Percentiles rank a stretch among this genome's conserved stretches.
Conservation (phyloP, 495 filamentous ascomycete species). For the Entonaema liquescens region DNA sequence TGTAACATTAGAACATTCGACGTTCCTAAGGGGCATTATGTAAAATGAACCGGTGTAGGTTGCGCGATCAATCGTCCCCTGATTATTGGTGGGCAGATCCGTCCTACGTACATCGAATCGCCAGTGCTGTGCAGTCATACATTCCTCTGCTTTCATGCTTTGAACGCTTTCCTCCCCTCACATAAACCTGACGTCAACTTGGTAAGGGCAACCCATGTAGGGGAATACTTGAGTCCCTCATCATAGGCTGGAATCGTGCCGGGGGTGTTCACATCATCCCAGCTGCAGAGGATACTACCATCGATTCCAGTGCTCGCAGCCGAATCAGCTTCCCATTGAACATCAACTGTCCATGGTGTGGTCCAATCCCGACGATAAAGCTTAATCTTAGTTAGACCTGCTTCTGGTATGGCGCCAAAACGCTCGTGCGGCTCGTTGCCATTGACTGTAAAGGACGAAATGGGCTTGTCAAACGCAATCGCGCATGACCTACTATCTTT, state of each 20-base stretch:
- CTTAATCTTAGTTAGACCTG: constrained; percentile 52
- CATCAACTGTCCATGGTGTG: constrained; percentile 76
- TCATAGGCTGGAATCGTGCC: constrained; percentile 85
- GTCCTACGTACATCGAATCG: background rate
- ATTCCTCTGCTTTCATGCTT: constrained; percentile 22
- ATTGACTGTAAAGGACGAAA: constrained; percentile 68
- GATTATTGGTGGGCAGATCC: constrained; percentile 4
- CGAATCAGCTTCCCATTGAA: constrained; percentile 66
- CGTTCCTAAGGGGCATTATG: background rate
- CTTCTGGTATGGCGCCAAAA: constrained; percentile 63
- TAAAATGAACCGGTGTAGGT: background rate
- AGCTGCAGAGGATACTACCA: constrained; percentile 80
- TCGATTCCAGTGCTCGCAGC: constrained; percentile 56
- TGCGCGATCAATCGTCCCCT: background rate
- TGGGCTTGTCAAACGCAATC: constrained; percentile 67
- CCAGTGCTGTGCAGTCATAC: background rate
- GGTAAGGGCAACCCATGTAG: constrained; percentile 77
- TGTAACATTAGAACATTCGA: background rate
- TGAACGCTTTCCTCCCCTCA: constrained; percentile 67
- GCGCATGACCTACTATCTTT: constrained; percentile 76
- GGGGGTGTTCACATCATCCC: constrained; percentile 81
- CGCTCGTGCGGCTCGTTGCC: constrained; percentile 61
- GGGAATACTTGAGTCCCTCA: constrained; percentile 78
- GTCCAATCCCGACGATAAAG: constrained; percentile 83
- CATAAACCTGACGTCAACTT: constrained; percentile 84